These are phyloP conservation scores for Pholiota molesta DNA, from an alignment of 768 basidiomycete species.

Conservation along the genomic window DNA sequence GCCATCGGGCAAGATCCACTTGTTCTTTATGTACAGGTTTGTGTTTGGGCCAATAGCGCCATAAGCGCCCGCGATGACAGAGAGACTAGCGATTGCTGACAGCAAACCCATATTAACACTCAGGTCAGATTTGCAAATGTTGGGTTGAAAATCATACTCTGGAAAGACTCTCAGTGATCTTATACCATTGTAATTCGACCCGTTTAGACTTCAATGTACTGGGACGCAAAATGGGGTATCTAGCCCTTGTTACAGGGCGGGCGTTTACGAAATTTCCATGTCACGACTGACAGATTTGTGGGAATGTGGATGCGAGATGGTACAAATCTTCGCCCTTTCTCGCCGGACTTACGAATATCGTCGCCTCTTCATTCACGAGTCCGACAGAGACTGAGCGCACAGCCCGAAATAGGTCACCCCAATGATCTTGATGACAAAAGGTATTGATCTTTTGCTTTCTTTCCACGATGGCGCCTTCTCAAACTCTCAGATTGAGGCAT, in stretches of 20 bases:
- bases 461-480: not conserved
- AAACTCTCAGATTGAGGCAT: not conserved
- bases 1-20: constrained; percentile 53
- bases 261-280: not conserved
- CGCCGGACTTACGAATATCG: not conserved
- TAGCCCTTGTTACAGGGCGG: not conserved
- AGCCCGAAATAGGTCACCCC: not conserved
- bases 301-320: not conserved
- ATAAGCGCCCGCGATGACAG: constrained; percentile 12
- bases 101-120: constrained; percentile 7
- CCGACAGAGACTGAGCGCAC: not conserved
- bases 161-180: not conserved
- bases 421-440: not conserved
- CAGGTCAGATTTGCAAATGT: not conserved
- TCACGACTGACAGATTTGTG: not conserved
- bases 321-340: not conserved
- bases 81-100: constrained; percentile 3
- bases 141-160: not conserved
- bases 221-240: not conserved
- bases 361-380: not conserved
- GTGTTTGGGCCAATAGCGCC: constrained; percentile 32
- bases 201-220: not conserved
- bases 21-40: constrained; percentile 45
- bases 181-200: not conserved
- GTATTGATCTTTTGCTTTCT: not conserved